Conservation (phyloP, 2,329 filamentous ascomycete genomes). For the Cercospora brassicicola region DNA sequence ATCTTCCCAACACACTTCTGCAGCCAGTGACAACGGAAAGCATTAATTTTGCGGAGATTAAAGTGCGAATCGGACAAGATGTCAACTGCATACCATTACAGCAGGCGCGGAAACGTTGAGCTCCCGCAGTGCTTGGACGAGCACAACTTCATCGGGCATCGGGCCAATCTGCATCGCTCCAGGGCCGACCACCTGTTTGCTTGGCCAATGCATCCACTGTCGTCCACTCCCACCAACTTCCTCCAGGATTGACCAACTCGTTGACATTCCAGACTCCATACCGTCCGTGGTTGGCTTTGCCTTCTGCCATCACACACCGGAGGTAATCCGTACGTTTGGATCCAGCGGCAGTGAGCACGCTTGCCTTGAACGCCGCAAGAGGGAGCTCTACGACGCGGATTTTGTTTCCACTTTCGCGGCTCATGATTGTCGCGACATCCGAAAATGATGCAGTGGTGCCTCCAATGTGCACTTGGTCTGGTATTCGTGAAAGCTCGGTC, state of each 20-base stretch:
- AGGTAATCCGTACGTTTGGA: conserved; percentile 6
- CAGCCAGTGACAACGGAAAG: conserved; percentile 19
- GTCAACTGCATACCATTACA: conserved; percentile 33
- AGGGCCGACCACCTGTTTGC: conserved; percentile 1
- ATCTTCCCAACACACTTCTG: conserved; percentile 13
- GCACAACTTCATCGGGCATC: neutral
- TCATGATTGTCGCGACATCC: conserved; percentile 5
- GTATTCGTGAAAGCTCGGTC: conserved; percentile 2
- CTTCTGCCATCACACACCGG: conserved; percentile 12
- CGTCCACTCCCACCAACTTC: conserved; percentile 16
- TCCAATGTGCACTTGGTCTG: conserved; percentile 8
- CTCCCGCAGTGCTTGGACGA: neutral
- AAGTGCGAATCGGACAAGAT: conserved; percentile 50
- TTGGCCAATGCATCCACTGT: conserved; percentile 6
- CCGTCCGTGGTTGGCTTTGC: conserved; percentile 11
- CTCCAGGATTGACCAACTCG: conserved; percentile 14
- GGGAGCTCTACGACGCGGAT: conserved; percentile 12
- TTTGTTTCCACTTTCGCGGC: neutral
- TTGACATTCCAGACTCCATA: conserved; percentile 9
- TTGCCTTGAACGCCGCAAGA: conserved; percentile 11
- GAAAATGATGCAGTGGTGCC: conserved; percentile 5
- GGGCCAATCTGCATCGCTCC: neutral
- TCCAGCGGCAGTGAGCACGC: conserved; percentile 1
- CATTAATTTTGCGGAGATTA: conserved; percentile 44
- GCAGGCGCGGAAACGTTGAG: conserved; percentile 10